Evolutionary conservation across 2,329 filamentous ascomycete genomes (phyloP), one percentile per base, ranked within the genome.

Genomic region (Fusarium palustre): DNA sequence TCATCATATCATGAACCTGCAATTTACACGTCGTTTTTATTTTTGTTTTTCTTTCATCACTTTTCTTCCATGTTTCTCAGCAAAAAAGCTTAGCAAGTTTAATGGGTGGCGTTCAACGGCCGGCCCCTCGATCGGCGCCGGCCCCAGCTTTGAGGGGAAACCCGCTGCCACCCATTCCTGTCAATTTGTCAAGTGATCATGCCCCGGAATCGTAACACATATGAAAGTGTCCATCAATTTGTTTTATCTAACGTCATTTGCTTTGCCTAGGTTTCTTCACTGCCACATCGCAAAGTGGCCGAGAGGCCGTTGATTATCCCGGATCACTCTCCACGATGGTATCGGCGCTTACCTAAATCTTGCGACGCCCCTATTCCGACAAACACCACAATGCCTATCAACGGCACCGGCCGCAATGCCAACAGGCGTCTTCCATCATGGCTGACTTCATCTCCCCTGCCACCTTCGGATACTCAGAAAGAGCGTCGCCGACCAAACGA

Each of bases 241-340:
- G 62, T 71, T 57, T 67, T 45, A 48, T 74, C 72, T 74, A 68
- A 74, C 72, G 64, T 69, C 52, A 64, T 60, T 53, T 43, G 33
- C 12, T 55, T 46, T 62, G 28, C 38, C 39, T 62, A 74, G 72
- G 64, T 59, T 43, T 50, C 58, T 43, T 59, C 45, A 36, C 55
- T 63, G 55, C 64, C 70, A 59, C 42, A 64, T 64, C 66, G 31
- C 55, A 48, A 66, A 61, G 59, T 53, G 54, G 65, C 63, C 49
- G 67, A 54, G 30, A 71, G 48, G 54, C 69, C 66, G 33, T 55
- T 76, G 43, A 64, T 69, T 28, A 64, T 74, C 34, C 74, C 76
- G 30, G 59, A 67, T 53, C 43, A 59, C 42, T 77, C 74, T 36
- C 80, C 80, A 67, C 78, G 77, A 74, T 79, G 80, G 76, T 80